Percentiles rank a stretch among this genome's conserved stretches.
phyloP scores from a whole-genome alignment of 176 grass and related monocot species.

The Phyllostachys edulis region DNA sequence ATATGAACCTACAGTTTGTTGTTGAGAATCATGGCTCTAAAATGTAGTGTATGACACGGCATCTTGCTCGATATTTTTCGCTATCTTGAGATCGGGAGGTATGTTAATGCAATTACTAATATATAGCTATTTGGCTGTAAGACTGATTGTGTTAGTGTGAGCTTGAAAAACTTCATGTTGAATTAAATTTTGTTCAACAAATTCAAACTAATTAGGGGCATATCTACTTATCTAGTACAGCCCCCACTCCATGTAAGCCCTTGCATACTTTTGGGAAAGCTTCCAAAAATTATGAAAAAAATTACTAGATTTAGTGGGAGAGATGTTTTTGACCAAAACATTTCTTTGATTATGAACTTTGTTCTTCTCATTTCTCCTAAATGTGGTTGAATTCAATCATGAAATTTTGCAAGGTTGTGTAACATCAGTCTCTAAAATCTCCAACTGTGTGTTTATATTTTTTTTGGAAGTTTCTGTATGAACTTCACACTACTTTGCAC shows the following conservation, averaged over 20 bases:
- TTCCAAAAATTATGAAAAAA: too few species aligned
- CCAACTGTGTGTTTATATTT: too few species aligned
- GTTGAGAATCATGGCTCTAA: background rate
- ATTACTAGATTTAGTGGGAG: background rate
- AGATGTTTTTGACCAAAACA: background rate
- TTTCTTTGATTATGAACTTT: background rate
- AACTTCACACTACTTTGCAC: too few species aligned
- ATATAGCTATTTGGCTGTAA: constrained; percentile 8
- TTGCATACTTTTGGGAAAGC: background rate
- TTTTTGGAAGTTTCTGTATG: too few species aligned
- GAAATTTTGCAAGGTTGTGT: background rate
- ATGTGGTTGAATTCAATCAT: background rate
- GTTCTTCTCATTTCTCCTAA: background rate
- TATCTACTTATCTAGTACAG: background rate
- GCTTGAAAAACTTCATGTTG: background rate
- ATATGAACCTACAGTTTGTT: background rate
- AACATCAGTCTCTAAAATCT: background rate
- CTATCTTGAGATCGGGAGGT: background rate
- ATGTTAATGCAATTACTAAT: background rate
- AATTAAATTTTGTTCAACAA: background rate
- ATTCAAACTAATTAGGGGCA: background rate
- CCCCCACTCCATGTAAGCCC: background rate
- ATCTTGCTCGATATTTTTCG: background rate
- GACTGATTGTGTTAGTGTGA: background rate
- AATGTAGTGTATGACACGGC: background rate